Conservation (phyloP, 1,284 basidiomycete species). For the Tilletiopsis washingtonensis region DNA sequence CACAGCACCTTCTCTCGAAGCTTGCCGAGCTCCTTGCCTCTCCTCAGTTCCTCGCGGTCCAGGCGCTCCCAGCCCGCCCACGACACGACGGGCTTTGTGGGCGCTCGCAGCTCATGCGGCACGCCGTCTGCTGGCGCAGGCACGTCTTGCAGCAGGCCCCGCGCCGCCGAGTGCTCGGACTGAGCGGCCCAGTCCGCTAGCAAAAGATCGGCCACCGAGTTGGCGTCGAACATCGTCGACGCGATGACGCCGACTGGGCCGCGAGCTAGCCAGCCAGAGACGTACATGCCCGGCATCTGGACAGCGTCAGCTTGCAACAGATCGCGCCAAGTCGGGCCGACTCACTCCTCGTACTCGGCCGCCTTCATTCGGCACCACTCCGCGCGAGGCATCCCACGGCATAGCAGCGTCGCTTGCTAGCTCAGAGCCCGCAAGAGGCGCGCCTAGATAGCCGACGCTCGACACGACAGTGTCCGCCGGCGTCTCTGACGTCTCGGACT, state of each 20-base stretch:
- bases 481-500: slow-evolving; percentile 51
- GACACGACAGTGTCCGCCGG: slow-evolving; percentile 74
- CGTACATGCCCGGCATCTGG: slow-evolving; percentile 63
- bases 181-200: slow-evolving; percentile 52
- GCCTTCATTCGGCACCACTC: slow-evolving; percentile 14
- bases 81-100: slow-evolving; percentile 50
- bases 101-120: slow-evolving; percentile 7
- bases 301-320: neutral
- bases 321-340: neutral
- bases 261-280: slow-evolving; percentile 85
- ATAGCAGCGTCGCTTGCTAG: neutral
- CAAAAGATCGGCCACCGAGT: slow-evolving; percentile 66
- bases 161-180: neutral
- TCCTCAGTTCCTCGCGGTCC: slow-evolving; percentile 59
- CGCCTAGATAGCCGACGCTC: slow-evolving; percentile 76
- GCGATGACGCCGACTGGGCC: slow-evolving; percentile 90
- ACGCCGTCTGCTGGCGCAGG: slow-evolving; percentile 2
- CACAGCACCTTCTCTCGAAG: slow-evolving; percentile 64
- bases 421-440: slow-evolving; percentile 51
- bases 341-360: too few species aligned
- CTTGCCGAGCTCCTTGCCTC: slow-evolving; percentile 59
- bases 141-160: neutral
- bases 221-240: slow-evolving; percentile 88
- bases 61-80: slow-evolving; percentile 65
- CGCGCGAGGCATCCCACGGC: slow-evolving; percentile 12